Base-by-base conservation (phyloP, 2,329 filamentous ascomycete genomes). In the Mycosphaerella sp. region DNA sequence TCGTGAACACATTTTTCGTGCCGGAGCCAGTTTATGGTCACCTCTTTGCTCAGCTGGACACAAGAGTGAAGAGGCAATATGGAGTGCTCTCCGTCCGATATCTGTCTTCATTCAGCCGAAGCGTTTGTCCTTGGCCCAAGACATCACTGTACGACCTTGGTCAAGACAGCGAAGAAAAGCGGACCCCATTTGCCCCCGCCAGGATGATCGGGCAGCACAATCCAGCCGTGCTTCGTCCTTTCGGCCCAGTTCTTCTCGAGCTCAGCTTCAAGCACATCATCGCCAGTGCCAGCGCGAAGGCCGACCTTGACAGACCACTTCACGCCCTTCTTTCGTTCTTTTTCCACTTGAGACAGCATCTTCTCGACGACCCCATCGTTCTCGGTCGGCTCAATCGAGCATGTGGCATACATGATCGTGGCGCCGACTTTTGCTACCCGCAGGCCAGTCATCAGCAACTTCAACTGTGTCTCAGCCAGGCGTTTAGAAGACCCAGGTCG, bases 301-400 rank as follows among this genome's bases (percentile, higher is more conserved):
- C 64, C 64, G 21, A 70, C 65, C 21, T 59, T 61, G 10, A 69
- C 59, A 23, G 59, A 61, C 72, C 69, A 73, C 60, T 48, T 60
- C 6, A 45, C 41, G n/a, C 64, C 66, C 53, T 72, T 73, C 61
- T 67, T 72, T 39, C 62, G 59, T 40, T 72, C 69, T 62, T 73
- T 72, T 45, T 66, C 64, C 17, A 71, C 60, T 36, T 66, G 58
- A 29, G 64, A 65, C 11, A 69, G 31, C 36, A 65, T 65, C 50
- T 67, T 70, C 51, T 70, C 69, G 2, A 74, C 55, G 10, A 74
- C 72, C 10, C 66, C 67, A 50, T 74, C 72, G 38, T 74, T 74
- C 67, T 74, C 72, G 0, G 66, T 68, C 4, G 53, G 56, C 53
- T 72, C 70, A 9, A 74, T 61, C 10, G 72, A 73, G 52, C 72